Evolutionary conservation across 2,329 filamentous ascomycete genomes (phyloP), one percentile per base, ranked within the genome.

Genomic region (Cercospora brassicicola): DNA sequence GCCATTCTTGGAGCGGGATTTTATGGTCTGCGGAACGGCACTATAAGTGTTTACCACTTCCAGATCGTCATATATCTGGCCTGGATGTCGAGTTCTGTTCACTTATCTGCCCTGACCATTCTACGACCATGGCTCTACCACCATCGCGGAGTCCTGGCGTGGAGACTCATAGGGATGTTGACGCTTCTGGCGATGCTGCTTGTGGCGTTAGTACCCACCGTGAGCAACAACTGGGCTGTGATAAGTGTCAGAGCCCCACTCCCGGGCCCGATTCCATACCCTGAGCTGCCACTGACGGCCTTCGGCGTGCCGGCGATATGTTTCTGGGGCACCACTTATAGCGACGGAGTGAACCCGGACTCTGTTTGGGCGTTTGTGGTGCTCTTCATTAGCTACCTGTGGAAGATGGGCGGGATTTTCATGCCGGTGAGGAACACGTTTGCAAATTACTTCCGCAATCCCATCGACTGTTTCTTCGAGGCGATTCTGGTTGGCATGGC

Each of bases 391-490:
- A 70, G 67, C 45, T 76, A 76, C 57, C n/a, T 75, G 7, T 76
- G 74, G 74, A 76, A 76, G 61, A 39, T 74, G 31, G 71, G 71
- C 4, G 69, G 70, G 1, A 61, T 76, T 26, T 74, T 72, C 56
- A 59, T 59, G 26, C 48, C 64, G 5, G 59, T 69, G 8, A 57
- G 67, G 13, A 64, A 31, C n/a, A 28, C 64, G 0, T 75, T 71
- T 36, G 62, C 65, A 8, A 39, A 55, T 23, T 66, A 62, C 7
- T 39, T 75, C 53, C 69, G 70, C 5, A 51, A 66, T 11, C 72
- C 71, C 2, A 39, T 65, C 23, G 66, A 71, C 18, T 56, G 62
- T 20, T 18, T 63, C 4, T 64, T 73, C 11, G 73, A 74, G 48
- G 64, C 31, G 6, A 63, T 66, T 39, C 61, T 74, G 7, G 45